phyloP scores from a whole-genome alignment of 768 basidiomycete genomes.

The Austroboletus festivus region DNA sequence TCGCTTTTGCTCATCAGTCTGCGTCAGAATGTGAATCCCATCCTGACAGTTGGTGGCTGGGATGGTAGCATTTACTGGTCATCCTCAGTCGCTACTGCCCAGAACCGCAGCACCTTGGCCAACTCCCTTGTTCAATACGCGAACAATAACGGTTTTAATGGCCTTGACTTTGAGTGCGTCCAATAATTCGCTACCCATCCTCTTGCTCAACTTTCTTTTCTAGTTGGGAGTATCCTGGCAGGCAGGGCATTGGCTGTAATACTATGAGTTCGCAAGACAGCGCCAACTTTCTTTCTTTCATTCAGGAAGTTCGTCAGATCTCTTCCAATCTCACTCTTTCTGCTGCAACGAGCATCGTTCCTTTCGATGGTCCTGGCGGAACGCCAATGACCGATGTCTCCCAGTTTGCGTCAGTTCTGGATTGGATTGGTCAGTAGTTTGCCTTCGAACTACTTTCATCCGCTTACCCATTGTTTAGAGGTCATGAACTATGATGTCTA shows the following conservation, averaged over 20 bases:
- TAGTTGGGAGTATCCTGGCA: conserved; percentile 86
- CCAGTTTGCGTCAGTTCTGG: conserved; percentile 62
- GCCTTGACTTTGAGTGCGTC: conserved; percentile 68
- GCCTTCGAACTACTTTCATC: accelerated
- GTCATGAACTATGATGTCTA: conserved; percentile 73
- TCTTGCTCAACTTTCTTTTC: not conserved
- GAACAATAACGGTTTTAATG: conserved; percentile 48
- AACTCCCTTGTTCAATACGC: conserved; percentile 50
- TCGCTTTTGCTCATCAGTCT: not conserved
- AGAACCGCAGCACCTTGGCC: conserved; percentile 58
- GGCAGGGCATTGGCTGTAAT: conserved; percentile 70
- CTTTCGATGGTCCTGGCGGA: conserved; percentile 61
- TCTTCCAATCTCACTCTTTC: conserved; percentile 64
- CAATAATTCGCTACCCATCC: not conserved
- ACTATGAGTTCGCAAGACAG: conserved; percentile 59
- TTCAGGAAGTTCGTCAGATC: conserved; percentile 61
- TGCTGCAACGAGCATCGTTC: conserved; percentile 62
- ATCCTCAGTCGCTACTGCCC: conserved; percentile 47
- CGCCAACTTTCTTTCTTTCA: conserved; percentile 74
- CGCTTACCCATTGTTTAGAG: conserved; percentile 37
- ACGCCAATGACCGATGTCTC: conserved; percentile 59
- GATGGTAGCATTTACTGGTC: conserved; percentile 63
- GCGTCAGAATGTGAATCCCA: conserved; percentile 50
- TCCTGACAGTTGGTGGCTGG: conserved; percentile 68
- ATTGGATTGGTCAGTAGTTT: conserved; percentile 58